These are phyloP conservation scores for Rhododendron henanense DNA, from an alignment of 148 eudicot species.

Conservation along the genomic window DNA sequence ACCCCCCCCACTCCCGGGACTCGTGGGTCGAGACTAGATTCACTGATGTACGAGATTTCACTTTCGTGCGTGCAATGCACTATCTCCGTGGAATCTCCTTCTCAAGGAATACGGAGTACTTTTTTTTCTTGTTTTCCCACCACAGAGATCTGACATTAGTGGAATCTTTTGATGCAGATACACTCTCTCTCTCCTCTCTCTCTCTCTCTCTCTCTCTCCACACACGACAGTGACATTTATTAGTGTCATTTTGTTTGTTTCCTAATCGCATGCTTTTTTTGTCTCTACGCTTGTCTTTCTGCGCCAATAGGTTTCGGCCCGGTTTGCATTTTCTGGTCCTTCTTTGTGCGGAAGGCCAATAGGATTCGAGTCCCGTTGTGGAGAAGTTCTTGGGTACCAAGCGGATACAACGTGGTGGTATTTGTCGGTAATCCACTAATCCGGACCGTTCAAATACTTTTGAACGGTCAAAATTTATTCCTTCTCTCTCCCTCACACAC, in stretches of 20 bases:
- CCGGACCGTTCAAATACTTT: too few species aligned
- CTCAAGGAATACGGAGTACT: background rate
- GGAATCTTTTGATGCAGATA: background rate
- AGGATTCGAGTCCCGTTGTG: too few species aligned
- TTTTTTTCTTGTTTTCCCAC: background rate
- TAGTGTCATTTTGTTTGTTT: too few species aligned
- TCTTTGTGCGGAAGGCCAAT: too few species aligned
- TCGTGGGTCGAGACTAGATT: background rate
- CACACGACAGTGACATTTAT: background rate
- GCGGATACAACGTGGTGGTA: accelerated
- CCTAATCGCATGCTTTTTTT: background rate
- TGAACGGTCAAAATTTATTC: too few species aligned
- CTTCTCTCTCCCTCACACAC: too few species aligned
- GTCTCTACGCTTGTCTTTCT: background rate
- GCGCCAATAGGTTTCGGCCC: too few species aligned
- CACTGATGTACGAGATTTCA: too few species aligned
- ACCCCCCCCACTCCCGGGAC: background rate
- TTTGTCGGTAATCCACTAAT: too few species aligned
- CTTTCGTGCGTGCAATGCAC: too few species aligned
- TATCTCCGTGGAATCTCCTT: background rate
- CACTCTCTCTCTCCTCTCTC: background rate
- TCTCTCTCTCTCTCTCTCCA: background rate
- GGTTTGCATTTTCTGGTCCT: too few species aligned
- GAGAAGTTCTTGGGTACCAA: too few species aligned
- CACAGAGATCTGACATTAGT: background rate